phyloP scores from a whole-genome alignment of 768 basidiomycete species.

The Rhodotorula sphaerocarpa region DNA sequence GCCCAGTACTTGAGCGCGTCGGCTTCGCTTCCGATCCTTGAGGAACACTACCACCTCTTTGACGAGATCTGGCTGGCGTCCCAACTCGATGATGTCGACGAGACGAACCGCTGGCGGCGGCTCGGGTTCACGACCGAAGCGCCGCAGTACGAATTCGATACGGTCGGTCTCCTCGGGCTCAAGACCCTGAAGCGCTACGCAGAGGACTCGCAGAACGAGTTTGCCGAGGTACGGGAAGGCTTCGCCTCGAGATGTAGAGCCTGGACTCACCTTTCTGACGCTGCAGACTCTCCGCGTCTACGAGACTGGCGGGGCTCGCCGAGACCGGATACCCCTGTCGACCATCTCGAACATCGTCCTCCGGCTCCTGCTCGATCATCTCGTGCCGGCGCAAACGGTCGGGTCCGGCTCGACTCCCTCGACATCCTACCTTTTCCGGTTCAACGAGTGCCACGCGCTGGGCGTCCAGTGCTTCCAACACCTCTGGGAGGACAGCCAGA shows the following conservation, averaged over 20 bases:
- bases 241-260: background rate
- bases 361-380: constrained; percentile 72
- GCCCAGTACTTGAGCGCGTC: constrained; percentile 51
- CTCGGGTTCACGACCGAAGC: constrained; percentile 72
- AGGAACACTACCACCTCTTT: constrained; percentile 1
- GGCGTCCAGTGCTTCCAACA: constrained; percentile 78
- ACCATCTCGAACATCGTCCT: constrained; percentile 78
- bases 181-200: constrained; percentile 73
- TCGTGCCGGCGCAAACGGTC: constrained; percentile 53
- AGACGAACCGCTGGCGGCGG: constrained; percentile 43
- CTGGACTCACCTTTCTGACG: no score
- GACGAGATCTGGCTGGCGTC: constrained; percentile 59
- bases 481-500: constrained; percentile 84
- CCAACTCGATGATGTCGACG: constrained; percentile 47
- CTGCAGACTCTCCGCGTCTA: no score
- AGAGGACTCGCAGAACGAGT: constrained; percentile 59
- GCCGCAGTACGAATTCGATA: constrained; percentile 64
- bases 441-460: constrained; percentile 68
- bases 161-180: constrained; percentile 70
- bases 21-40: background rate
- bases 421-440: constrained; percentile 74
- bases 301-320: no score
- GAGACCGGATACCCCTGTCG: constrained; percentile 52
- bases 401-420: constrained; percentile 68
- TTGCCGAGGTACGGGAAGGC: constrained; percentile 56